These are phyloP conservation scores for Penicillium alfredii DNA, from an alignment of 495 filamentous ascomycete genomes.

Conservation along the genomic window DNA sequence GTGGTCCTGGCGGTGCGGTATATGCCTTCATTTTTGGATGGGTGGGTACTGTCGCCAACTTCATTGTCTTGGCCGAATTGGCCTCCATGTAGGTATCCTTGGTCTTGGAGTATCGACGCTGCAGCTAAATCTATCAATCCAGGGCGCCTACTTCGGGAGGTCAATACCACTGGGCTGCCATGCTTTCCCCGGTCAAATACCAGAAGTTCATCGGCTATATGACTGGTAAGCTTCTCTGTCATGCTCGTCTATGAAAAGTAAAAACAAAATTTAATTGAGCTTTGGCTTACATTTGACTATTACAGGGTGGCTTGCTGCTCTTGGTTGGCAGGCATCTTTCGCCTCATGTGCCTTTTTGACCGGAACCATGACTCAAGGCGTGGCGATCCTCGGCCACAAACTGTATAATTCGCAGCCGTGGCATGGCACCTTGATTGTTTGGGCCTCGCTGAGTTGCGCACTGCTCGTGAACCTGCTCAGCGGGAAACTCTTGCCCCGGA, in stretches of 20 bases:
- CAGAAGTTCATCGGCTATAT: conserved; percentile 39
- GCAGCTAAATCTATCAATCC: too few species aligned
- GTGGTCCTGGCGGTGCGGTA: conserved; percentile 44
- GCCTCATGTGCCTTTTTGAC: conserved; percentile 22
- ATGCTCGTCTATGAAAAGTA: conserved; percentile 1
- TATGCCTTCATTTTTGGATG: conserved; percentile 47
- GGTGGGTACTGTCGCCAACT: conserved; percentile 39
- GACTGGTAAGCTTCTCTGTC: conserved; percentile 18
- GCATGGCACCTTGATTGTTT: conserved; percentile 39
- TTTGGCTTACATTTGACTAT: conserved; percentile 6
- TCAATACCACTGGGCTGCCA: conserved; percentile 43
- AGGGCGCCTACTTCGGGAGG: conserved; percentile 36
- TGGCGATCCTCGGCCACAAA: conserved; percentile 16
- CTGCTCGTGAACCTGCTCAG: conserved; percentile 27
- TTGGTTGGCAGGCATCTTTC: conserved; percentile 30
- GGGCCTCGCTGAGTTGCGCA: conserved; percentile 18
- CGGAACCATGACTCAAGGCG: conserved; percentile 34
- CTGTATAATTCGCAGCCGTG: conserved; percentile 26
- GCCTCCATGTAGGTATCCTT: conserved; percentile 44
- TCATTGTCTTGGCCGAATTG: conserved; percentile 39
- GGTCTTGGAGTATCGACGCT: too few species aligned
- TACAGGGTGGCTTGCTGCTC: conserved; percentile 29
- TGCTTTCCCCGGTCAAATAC: conserved; percentile 32
- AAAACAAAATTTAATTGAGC: not conserved
- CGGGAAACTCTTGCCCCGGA: conserved; percentile 31